Conservation (phyloP, 1,284 basidiomycete species). For the Vanrija sp. region DNA sequence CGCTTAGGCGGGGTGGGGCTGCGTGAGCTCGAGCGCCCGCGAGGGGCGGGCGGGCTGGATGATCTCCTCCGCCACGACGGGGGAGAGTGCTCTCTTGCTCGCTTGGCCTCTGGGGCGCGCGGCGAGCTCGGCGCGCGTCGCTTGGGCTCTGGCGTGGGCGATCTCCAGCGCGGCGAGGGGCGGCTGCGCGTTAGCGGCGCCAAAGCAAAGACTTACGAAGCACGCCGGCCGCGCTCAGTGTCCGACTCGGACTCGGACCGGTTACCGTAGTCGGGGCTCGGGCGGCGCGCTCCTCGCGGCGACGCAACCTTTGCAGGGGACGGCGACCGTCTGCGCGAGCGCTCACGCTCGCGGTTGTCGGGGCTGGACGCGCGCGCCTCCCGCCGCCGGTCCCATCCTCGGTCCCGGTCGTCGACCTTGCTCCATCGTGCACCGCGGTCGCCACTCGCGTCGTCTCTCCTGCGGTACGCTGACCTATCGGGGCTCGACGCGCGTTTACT, state of each 20-base stretch:
- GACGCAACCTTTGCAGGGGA: not conserved
- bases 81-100: slow-evolving; percentile 7
- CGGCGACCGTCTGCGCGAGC: not conserved
- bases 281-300: no score
- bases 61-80: not conserved
- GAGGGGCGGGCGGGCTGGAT: not conserved
- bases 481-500: not conserved
- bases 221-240: slow-evolving; percentile 1
- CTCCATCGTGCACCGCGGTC: not conserved
- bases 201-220: not conserved
- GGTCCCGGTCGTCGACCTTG: not conserved
- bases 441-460: not conserved
- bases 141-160: slow-evolving; percentile 5
- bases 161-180: slow-evolving; percentile 2
- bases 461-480: not conserved
- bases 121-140: slow-evolving; percentile 6
- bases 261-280: not conserved
- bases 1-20: not conserved
- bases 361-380: not conserved
- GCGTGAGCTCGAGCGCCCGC: not conserved
- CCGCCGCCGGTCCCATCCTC: slow-evolving; percentile 1
- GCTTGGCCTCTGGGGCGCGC: slow-evolving; percentile 5
- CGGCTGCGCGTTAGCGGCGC: not conserved
- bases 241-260: slow-evolving; percentile 1
- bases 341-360: not conserved